A percentile compares a stretch with the other conserved stretches of the same genome.
These are phyloP conservation scores for Sarocladium strictum DNA, from an alignment of 2,329 filamentous ascomycete genomes.

Conservation along the genomic window DNA sequence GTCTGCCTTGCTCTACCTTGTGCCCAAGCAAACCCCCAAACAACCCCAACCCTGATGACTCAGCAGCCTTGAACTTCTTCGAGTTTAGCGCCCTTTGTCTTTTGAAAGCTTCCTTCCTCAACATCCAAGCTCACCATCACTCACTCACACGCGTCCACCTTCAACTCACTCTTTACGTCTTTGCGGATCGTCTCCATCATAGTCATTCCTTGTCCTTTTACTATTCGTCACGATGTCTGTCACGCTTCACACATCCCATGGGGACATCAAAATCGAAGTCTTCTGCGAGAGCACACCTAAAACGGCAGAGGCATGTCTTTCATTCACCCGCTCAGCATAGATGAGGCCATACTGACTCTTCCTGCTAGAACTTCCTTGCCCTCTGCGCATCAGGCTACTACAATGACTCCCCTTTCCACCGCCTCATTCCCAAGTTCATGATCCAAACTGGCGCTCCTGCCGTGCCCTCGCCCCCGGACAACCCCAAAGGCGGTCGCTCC, in stretches of 20 bases:
- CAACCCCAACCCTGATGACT: not conserved
- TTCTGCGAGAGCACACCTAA: slow-evolving; percentile 95
- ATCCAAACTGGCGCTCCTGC: slow-evolving; percentile 66
- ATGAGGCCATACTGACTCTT: not conserved
- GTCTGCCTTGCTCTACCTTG: too few species aligned
- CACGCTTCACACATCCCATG: slow-evolving; percentile 78
- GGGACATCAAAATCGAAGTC: slow-evolving; percentile 90
- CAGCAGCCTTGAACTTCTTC: slow-evolving; percentile 4
- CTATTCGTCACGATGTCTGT: slow-evolving; percentile 61
- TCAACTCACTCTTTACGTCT: too few species aligned
- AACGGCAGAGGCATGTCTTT: slow-evolving; percentile 65
- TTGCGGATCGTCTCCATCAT: too few species aligned
- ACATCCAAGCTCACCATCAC: not conserved
- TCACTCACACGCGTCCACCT: not conserved
- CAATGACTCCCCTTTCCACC: slow-evolving; percentile 69
- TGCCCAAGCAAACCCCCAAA: too few species aligned
- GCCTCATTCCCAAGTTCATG: slow-evolving; percentile 77
- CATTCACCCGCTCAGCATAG: not conserved
- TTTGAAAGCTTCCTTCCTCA: slow-evolving; percentile 1
- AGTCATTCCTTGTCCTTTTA: too few species aligned
- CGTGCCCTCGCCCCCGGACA: slow-evolving; percentile 41
- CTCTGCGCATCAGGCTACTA: slow-evolving; percentile 78
- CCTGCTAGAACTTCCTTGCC: slow-evolving; percentile 71
- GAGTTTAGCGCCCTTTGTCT: not conserved
- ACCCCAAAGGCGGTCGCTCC: slow-evolving; percentile 63